Percentiles rank a stretch among this genome's conserved stretches.
Conservation (phyloP, 805 yeast genomes). For the Tetrapisispora namnaoensis region DNA sequence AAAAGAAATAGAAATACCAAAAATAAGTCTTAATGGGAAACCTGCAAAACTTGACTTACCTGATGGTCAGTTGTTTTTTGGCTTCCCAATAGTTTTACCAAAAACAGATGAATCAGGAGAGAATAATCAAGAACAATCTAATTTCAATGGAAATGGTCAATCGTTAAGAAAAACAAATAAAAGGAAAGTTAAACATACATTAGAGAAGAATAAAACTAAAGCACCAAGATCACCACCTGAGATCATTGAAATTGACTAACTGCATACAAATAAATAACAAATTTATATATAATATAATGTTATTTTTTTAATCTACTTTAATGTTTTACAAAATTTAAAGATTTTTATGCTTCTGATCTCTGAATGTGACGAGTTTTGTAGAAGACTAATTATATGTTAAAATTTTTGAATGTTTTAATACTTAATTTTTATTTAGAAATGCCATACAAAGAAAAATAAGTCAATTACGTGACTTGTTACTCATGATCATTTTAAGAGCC, state of each 20-base stretch:
- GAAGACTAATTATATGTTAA: not conserved
- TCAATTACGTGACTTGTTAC: conserved; percentile 12
- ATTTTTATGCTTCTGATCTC: not conserved
- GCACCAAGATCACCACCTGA: conserved; percentile 54
- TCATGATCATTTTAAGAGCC: conserved; percentile 31
- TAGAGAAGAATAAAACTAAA: conserved; percentile 36
- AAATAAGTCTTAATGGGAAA: conserved; percentile 43
- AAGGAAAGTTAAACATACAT: conserved; percentile 44
- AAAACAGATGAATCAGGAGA: conserved; percentile 30
- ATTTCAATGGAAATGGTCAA: conserved; percentile 63
- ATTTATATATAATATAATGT: not conserved
- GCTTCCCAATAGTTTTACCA: conserved; percentile 62
- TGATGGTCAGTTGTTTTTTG: conserved; percentile 83
- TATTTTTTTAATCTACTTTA: not conserved
- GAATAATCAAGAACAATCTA: conserved; percentile 14
- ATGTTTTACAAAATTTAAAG: too few species aligned
- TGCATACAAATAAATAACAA: not conserved
- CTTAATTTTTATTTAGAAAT: not conserved
- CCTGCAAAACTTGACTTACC: conserved; percentile 70
- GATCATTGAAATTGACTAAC: conserved; percentile 64
- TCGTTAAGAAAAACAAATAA: conserved; percentile 62
- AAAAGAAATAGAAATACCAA: conserved; percentile 16
- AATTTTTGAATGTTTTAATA: too few species aligned
- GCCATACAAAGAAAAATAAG: not conserved
- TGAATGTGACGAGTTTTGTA: not conserved